Base-by-base conservation (phyloP, 148 eudicot genomes). In the Vaccinium myrtillus region DNA sequence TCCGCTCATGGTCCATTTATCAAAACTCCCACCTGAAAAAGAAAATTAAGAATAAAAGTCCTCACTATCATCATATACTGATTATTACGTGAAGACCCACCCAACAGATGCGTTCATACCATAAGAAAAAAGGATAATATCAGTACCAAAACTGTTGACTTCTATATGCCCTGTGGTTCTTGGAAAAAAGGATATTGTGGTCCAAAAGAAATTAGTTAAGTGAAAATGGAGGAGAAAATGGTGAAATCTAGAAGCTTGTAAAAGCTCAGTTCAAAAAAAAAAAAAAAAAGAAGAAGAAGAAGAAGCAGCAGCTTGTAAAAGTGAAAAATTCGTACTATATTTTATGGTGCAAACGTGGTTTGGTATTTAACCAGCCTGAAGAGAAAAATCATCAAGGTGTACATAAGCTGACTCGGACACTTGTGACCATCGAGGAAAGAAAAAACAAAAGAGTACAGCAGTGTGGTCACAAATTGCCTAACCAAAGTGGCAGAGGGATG, bases 381-480 rank as follows among this genome's bases (percentile, higher is more conserved):
- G 36, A 32, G 36, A 2, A 32, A 32, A 32, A 32, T 32, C 36
- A 32, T 32, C 36, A 32, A 32, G 36, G 36, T 32, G 36, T 32
- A 1, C 36, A 32, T 32, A 32, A 32, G 2, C 2, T 32, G 36
- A 1, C 36, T 1, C 36, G 2, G 36, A 32, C 39, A 36, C 39
- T 36, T 2, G 2, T 2, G 0, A 36, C 39, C 3, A 36, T 36
- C 3, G 0, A 2, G 0, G 39, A 0, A 2, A 36, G 2, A 36
- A 36, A 36, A 36, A 36, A 1, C 32, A 32, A 63, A 21, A 32
- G 27, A 63, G 69, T 63, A n/a, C 27, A n/a, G 25, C 59, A 55
- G 9, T 1, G 8, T 8, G 27, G 25, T 59, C 25, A 21, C 67
- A 59, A 21, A 6, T 19, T 19, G 9, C 67, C 69, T 0, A 59